These are phyloP conservation scores for Lipomyces kockii DNA, from an alignment of 805 yeast genomes.

Conservation along the genomic window DNA sequence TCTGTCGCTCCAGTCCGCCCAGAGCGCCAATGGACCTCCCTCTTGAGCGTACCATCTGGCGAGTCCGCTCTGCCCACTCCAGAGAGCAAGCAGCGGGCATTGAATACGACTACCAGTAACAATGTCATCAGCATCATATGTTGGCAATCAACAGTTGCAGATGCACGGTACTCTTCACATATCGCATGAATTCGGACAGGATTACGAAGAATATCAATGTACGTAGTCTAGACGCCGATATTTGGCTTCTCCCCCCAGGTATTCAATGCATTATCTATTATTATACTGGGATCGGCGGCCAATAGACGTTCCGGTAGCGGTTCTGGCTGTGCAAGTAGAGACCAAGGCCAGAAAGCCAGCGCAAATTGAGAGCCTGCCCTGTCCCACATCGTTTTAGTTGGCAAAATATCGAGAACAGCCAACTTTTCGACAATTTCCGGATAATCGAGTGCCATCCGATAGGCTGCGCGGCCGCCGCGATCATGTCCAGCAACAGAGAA, in stretches of 20 bases:
- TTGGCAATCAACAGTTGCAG: slow-evolving; percentile 27
- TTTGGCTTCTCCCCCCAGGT: slow-evolving; percentile 7
- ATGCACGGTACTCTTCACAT: slow-evolving; percentile 35
- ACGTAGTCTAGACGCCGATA: slow-evolving; percentile 7
- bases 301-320: slow-evolving; percentile 32
- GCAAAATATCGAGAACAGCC: slow-evolving; percentile 27
- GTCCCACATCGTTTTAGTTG: slow-evolving; percentile 31
- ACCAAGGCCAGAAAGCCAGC: slow-evolving; percentile 29
- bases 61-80: slow-evolving; percentile 29
- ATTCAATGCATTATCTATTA: slow-evolving; percentile 1
- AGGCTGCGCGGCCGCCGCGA: slow-evolving; percentile 33
- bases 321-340: slow-evolving; percentile 30
- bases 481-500: slow-evolving; percentile 34
- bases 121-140: slow-evolving; percentile 24
- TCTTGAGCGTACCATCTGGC: slow-evolving; percentile 20
- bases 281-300: slow-evolving; percentile 19
- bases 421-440: slow-evolving; percentile 21
- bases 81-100: slow-evolving; percentile 25
- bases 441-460: slow-evolving; percentile 26
- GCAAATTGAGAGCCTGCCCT: slow-evolving; percentile 27
- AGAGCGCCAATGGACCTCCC: slow-evolving; percentile 9
- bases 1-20: not conserved
- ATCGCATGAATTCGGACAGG: slow-evolving; percentile 17
- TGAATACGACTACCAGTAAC: slow-evolving; percentile 3
- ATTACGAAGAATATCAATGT: slow-evolving; percentile 10